Percentiles rank a stretch among this genome's conserved stretches.
Evolutionary conservation across 257 asterid species (phyloP).

Genomic region (Plantago major): DNA sequence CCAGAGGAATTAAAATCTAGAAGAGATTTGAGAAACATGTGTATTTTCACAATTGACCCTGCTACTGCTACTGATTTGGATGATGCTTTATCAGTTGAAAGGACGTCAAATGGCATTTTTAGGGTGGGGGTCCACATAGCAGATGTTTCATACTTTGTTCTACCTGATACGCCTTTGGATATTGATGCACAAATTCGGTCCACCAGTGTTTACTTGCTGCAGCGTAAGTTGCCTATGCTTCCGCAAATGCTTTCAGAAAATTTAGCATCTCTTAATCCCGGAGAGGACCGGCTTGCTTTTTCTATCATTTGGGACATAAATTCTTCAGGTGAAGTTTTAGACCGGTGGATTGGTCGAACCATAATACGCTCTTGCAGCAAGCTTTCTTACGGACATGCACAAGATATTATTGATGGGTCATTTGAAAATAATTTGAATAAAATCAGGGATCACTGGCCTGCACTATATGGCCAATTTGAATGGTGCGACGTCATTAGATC

Average conservation of each 20-base stretch:
- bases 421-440: constrained; percentile 30
- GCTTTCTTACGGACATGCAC: constrained; percentile 89
- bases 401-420: constrained; percentile 53
- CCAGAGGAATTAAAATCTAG: constrained; percentile 47
- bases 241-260: constrained; percentile 73
- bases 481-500: constrained; percentile 47
- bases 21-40: constrained; percentile 57
- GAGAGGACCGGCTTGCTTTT: constrained; percentile 78
- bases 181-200: constrained; percentile 53
- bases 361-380: constrained; percentile 69
- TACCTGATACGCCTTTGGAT: constrained; percentile 71
- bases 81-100: constrained; percentile 80
- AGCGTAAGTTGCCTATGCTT: constrained; percentile 46
- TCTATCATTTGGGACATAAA: constrained; percentile 79
- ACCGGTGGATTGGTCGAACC: constrained; percentile 84
- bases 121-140: constrained; percentile 92
- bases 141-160: constrained; percentile 78
- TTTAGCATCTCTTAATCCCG: constrained; percentile 81
- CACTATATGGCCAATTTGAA: constrained; percentile 33
- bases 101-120: constrained; percentile 38
- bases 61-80: constrained; percentile 77
- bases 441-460: constrained; percentile 24
- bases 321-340: constrained; percentile 58
- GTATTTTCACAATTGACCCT: constrained; percentile 85
- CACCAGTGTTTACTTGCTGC: constrained; percentile 44